Evolutionary conservation across 495 filamentous ascomycete species (phyloP), one percentile per base, ranked within the genome.

Genomic region (Neurospora sp.): DNA sequence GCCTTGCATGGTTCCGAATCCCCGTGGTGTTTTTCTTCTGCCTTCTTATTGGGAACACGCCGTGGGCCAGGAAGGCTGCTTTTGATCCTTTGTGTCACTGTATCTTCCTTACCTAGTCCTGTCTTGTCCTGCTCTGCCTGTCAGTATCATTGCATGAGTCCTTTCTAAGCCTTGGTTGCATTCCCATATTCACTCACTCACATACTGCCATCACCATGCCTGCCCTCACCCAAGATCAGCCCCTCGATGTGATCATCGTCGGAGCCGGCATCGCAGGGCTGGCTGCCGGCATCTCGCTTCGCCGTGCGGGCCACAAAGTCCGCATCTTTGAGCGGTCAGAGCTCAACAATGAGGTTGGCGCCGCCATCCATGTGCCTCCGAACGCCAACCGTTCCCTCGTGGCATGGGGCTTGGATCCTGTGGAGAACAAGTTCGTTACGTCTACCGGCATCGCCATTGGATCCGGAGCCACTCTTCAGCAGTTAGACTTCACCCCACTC

Each of bases 181-280:
- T 66, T 66, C 54, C 24, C 54, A 66, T 66, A 66, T 34, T 34
- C 54, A 34, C 15, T 66, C 24, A 66, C 54, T 66, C 54, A 19
- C 54, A 66, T 19, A 34, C 54, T 19, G 15, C 15, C 28, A 66
- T 66, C 28, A 19, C 7, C 54, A 66, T 66, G 54, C 54, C 54
- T 66, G 54, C 54, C 6, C 54, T 66, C 31, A 66, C 54, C 1
- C 54, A 66, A 34, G 54, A 66, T 28, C 54, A 66, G 74, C 13
- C 73, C 31, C 75, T 88, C 21, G 78, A 85, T 21, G 79, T 88
- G 19, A 74, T 85, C 69, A 81, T 88, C 24, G 82, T 88, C 38
- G 87, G 87, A 17, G 86, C 84, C 59, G 87, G 87, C 36, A 84
- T 88, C 42, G 87, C 82, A 7, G 87, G 87, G 9, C 78, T 89